These are phyloP conservation scores for Pleurotus ostreatus DNA, from an alignment of 768 basidiomycete species.

Conservation along the genomic window DNA sequence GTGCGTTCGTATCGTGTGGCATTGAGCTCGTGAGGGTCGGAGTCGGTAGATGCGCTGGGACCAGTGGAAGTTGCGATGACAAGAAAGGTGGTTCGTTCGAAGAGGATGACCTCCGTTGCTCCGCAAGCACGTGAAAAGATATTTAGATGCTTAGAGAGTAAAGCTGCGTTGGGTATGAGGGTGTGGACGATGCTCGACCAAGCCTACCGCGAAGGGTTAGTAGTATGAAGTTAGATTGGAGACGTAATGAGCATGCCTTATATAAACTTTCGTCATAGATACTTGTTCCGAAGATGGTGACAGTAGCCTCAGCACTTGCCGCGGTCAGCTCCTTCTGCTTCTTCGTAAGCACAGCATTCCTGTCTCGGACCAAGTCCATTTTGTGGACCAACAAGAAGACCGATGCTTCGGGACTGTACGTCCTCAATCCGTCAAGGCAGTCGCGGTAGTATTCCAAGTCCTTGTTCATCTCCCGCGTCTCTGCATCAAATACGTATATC, in stretches of 20 bases:
- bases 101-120: constrained; percentile 92
- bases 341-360: constrained; percentile 56
- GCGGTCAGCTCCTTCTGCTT: constrained; percentile 71
- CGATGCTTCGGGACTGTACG: constrained; percentile 76
- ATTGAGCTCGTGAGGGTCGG: constrained; percentile 45
- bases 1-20: constrained; percentile 81
- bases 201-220: constrained; percentile 49
- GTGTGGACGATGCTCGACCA: constrained; percentile 98
- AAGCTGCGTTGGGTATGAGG: constrained; percentile 90
- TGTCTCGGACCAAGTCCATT: constrained; percentile 87
- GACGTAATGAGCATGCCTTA: constrained; percentile 49
- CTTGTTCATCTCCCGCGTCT: constrained; percentile 76
- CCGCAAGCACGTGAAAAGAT: constrained; percentile 84
- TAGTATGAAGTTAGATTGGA: constrained; percentile 4
- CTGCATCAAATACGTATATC: constrained; percentile 98
- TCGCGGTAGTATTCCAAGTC: constrained; percentile 92
- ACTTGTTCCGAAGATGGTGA: constrained; percentile 87
- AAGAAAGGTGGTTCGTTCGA: constrained; percentile 96
- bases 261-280: constrained; percentile 98
- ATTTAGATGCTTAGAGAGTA: constrained; percentile 81
- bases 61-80: constrained; percentile 84
- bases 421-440: constrained; percentile 78
- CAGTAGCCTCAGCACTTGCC: constrained; percentile 52
- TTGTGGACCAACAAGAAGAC: constrained; percentile 95
- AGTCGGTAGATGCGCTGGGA: constrained; percentile 31